Evolutionary conservation across 2,329 filamentous ascomycete genomes (phyloP).

Genomic region (Cladosporium sp.): DNA sequence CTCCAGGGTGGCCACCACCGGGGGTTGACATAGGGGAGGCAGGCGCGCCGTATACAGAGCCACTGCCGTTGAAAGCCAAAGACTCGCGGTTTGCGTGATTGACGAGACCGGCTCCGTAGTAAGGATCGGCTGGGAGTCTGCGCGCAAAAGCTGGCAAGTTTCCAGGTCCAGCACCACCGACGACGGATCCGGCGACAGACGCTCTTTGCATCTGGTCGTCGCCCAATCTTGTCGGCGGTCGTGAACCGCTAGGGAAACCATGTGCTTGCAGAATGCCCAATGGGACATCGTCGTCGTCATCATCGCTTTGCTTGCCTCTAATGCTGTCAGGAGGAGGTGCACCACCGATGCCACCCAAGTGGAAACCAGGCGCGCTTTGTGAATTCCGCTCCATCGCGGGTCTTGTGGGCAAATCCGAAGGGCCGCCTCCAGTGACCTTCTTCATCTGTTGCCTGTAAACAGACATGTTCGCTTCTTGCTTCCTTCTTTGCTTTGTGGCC

Average conservation of each 20-base stretch:
- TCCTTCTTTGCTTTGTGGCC: slow-evolving; percentile 70
- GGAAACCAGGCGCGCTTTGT: slow-evolving; percentile 21
- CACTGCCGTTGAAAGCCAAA: slow-evolving; percentile 46
- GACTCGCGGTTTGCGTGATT: slow-evolving; percentile 70
- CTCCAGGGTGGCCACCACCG: slow-evolving; percentile 57
- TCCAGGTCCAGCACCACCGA: slow-evolving; percentile 39
- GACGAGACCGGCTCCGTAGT: slow-evolving; percentile 72
- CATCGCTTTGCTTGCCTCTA: slow-evolving; percentile 43
- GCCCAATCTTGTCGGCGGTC: slow-evolving; percentile 64
- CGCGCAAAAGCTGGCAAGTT: slow-evolving; percentile 76
- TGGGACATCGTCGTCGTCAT: slow-evolving; percentile 84
- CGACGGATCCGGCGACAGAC: slow-evolving; percentile 49
- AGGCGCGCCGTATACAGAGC: slow-evolving; percentile 31
- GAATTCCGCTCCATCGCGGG: slow-evolving; percentile 52
- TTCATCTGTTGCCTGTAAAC: slow-evolving; percentile 95
- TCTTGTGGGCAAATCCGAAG: slow-evolving; percentile 47
- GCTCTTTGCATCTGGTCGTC: slow-evolving; percentile 51
- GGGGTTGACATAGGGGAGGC: slow-evolving; percentile 7
- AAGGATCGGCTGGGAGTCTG: slow-evolving; percentile 77
- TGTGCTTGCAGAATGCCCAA: slow-evolving; percentile 82
- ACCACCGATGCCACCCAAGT: slow-evolving; percentile 30
- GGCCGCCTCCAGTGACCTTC: slow-evolving; percentile 79
- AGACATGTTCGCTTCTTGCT: slow-evolving; percentile 84
- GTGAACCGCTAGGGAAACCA: slow-evolving; percentile 75
- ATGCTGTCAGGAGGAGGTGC: slow-evolving; percentile 23